A percentile compares a stretch with the other conserved stretches of the same genome.
Evolutionary conservation across 176 grass and related monocot genomes (phyloP).

Genomic region (Raddia guianensis): DNA sequence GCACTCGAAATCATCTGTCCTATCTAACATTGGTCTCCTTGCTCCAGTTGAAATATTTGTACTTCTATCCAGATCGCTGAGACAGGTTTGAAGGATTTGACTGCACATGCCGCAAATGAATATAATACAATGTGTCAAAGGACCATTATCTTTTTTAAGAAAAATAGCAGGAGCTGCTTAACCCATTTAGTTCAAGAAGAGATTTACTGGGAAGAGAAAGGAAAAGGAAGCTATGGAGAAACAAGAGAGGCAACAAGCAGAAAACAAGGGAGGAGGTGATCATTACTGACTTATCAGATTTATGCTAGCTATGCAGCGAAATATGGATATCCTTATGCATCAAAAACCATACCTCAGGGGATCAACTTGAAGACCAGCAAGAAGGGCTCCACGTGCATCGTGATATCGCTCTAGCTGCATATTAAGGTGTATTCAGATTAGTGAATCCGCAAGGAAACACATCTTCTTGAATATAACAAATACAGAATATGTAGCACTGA

Average conservation of each 20-base stretch:
- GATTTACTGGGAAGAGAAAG: not conserved
- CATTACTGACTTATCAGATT: constrained; percentile 28
- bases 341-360: constrained; percentile 74
- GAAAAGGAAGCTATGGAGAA: not conserved
- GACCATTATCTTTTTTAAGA: constrained; percentile 1
- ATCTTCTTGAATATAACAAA: constrained; percentile 6
- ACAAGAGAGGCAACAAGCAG: not conserved
- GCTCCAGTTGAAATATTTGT: constrained; percentile 58
- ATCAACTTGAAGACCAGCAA: constrained; percentile 91
- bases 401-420: constrained; percentile 81
- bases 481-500: not conserved
- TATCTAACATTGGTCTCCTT: constrained; percentile 60
- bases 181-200: not conserved
- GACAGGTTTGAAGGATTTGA: constrained; percentile 66
- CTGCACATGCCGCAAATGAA: constrained; percentile 53
- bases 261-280: not conserved
- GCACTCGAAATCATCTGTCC: constrained; percentile 92
- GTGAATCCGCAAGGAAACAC: not conserved
- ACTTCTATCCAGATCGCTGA: constrained; percentile 69
- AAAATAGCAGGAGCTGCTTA: not conserved
- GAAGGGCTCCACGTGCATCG: constrained; percentile 74
- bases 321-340: constrained; percentile 24
- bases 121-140: constrained; percentile 28
- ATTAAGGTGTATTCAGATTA: constrained; percentile 35
- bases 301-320: constrained; percentile 33